Percentiles rank a stretch among this genome's conserved stretches.
phyloP scores from a whole-genome alignment of 257 asterid genomes.

The Osmanthus fragrans region DNA sequence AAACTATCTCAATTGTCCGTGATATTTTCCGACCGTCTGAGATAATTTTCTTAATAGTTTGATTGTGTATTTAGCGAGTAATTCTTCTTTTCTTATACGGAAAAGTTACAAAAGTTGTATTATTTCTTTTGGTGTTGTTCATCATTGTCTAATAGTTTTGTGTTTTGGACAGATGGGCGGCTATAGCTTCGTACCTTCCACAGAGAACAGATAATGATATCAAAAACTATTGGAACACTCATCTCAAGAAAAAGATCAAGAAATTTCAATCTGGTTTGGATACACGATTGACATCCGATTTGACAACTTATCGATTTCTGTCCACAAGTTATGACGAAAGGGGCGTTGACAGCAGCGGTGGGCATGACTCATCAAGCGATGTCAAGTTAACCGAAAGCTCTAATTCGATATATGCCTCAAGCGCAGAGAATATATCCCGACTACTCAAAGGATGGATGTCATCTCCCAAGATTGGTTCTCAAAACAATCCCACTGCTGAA shows the following conservation, averaged over 20 bases:
- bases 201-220: slow-evolving; percentile 96
- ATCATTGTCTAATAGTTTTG: background rate
- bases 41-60: background rate
- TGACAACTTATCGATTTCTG: slow-evolving; percentile 35
- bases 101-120: too few species aligned
- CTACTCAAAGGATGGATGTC: slow-evolving; percentile 97
- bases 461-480: slow-evolving; percentile 12
- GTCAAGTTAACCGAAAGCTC: slow-evolving; percentile 27
- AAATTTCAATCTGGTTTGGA: slow-evolving; percentile 48
- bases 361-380: slow-evolving; percentile 12
- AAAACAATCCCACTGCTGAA: background rate
- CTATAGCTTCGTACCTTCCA: slow-evolving; percentile 91
- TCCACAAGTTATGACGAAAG: slow-evolving; percentile 28
- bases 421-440: slow-evolving; percentile 85
- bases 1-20: background rate
- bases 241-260: slow-evolving; percentile 85
- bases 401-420: slow-evolving; percentile 70
- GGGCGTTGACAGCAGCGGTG: slow-evolving; percentile 12
- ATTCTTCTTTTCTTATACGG: background rate
- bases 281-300: slow-evolving; percentile 34
- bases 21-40: too few species aligned
- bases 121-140: background rate
- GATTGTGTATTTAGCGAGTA: background rate
- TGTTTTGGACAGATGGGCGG: slow-evolving; percentile 74
- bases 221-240: slow-evolving; percentile 98